phyloP scores from a whole-genome alignment of 2,329 filamentous ascomycete genomes.

The Ascochyta lentis region DNA sequence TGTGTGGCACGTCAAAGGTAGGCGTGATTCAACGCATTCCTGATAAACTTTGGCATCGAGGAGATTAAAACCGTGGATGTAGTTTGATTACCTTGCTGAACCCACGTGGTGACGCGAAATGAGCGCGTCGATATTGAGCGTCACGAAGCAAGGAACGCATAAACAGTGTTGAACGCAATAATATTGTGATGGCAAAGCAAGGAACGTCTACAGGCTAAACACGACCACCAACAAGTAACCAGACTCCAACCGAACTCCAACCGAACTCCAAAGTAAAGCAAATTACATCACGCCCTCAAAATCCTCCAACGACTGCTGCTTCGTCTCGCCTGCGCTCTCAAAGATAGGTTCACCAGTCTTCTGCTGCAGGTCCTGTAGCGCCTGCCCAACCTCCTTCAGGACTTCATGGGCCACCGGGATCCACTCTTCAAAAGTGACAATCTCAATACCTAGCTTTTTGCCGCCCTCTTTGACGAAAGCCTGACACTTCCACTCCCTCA shows the following conservation, averaged over 20 bases:
- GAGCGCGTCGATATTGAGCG: neutral
- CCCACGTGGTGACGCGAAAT: constrained; percentile 8
- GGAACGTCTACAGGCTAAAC: neutral
- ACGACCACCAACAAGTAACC: neutral
- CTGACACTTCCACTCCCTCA: constrained; percentile 65
- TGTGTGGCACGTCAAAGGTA: neutral
- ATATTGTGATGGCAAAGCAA: neutral
- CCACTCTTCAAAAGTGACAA: constrained; percentile 67
- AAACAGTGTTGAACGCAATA: neutral
- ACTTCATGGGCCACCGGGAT: constrained; percentile 58
- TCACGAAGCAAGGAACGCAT: constrained; percentile 5
- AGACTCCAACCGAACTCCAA: neutral
- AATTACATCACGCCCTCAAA: constrained; percentile 33
- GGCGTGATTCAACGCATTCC: neutral
- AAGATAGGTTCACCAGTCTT: constrained; percentile 32
- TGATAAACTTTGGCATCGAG: neutral
- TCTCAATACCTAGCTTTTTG: constrained; percentile 62
- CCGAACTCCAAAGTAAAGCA: neutral
- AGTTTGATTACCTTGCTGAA: neutral
- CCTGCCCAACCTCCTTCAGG: constrained; percentile 53
- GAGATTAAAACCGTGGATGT: neutral
- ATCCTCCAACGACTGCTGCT: constrained; percentile 21
- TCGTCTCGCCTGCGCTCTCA: constrained; percentile 7
- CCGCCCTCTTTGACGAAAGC: constrained; percentile 60
- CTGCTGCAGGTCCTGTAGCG: constrained; percentile 31